Evolutionary conservation across 495 filamentous ascomycete genomes (phyloP), one percentile per base, ranked within the genome.

Genomic region (Tuber microsphaerosporum): DNA sequence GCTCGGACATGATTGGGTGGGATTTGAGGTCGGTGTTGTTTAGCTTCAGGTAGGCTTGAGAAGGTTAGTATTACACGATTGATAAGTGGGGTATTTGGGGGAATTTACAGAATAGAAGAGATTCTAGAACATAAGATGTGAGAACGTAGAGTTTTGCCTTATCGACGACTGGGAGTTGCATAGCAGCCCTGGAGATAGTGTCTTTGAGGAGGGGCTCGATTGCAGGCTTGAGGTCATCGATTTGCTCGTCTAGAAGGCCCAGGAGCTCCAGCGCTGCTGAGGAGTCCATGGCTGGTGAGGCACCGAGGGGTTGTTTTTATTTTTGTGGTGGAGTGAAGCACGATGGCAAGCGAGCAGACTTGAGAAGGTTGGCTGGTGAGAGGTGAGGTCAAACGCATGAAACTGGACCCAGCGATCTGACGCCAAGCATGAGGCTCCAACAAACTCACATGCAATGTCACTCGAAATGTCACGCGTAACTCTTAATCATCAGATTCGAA

Each of bases 81-180:
- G 83, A 17, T 43, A 8, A 43, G 41, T 44, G 76, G 56, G 48
- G 26, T 31, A 10, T 12, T 26, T 61, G 51, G 34, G 34, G 45
- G 39, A 5, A 83, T 89, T 75, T 84, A 96, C 93, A 94, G 84
- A 96, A 98, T 34, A 98, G 83, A 20, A 97, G 85, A n/a, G 93
- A 96, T 77, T 98, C 94, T 71, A 99, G 89, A 0, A 94, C 88
- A 83, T 98, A 98, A 0, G 93, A 90, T 69, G 89, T 85, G 44
- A 95, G 84, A 26, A 96, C 90, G 81, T 95, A 92, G 74, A 97
- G 89, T 85, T 97, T 96, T 31, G 95, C 94, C 84, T 92, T 95
- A 86, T 99, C 95, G 74, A 97, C 86, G 16, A 99, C 87, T 1
- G 96, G 94, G 45, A 99, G 86, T 83, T 93, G 95, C 74, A 88